These are phyloP conservation scores for Salvia splendens DNA, from an alignment of 257 asterid species.

Conservation along the genomic window DNA sequence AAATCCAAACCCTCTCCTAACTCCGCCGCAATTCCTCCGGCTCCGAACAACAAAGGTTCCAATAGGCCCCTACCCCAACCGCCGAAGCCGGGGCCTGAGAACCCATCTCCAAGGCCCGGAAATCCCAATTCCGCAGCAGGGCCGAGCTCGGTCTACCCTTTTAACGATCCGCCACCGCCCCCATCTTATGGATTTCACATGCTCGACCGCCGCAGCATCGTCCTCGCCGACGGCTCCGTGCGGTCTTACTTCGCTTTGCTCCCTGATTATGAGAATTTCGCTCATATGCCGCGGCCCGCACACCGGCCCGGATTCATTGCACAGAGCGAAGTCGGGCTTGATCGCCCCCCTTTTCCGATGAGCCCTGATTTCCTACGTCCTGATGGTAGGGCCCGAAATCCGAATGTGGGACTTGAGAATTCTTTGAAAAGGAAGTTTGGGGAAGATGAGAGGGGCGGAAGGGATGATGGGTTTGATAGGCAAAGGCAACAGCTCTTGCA, in stretches of 20 bases:
- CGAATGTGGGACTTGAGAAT: slow-evolving; percentile 50
- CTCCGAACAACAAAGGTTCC: slow-evolving; percentile 29
- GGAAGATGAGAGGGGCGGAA: slow-evolving; percentile 68
- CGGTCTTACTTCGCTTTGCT: slow-evolving; percentile 87
- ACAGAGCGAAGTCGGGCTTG: slow-evolving; percentile 49
- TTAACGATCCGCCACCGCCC: slow-evolving; percentile 80
- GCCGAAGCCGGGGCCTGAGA: slow-evolving; percentile 42
- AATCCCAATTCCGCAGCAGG: slow-evolving; percentile 37
- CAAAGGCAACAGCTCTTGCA: slow-evolving; percentile 89
- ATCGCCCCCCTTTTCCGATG: slow-evolving; percentile 54
- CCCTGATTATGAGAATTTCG: slow-evolving; percentile 69
- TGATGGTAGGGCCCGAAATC: slow-evolving; percentile 46
- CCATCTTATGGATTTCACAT: slow-evolving; percentile 89
- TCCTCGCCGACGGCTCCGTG: slow-evolving; percentile 79
- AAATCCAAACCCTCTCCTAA: slow-evolving; percentile 51
- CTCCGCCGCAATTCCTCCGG: slow-evolving; percentile 32
- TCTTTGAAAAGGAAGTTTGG: slow-evolving; percentile 71
- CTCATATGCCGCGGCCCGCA: slow-evolving; percentile 42
- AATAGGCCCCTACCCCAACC: slow-evolving; percentile 41
- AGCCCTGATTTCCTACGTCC: slow-evolving; percentile 52
- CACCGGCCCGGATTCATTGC: slow-evolving; percentile 46
- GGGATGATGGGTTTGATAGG: slow-evolving; percentile 75
- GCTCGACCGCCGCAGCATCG: slow-evolving; percentile 82
- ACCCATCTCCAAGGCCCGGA: slow-evolving; percentile 45
- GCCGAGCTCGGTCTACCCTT: slow-evolving; percentile 46